Base-by-base conservation (phyloP, 495 filamentous ascomycete genomes). In the Chaetomium tenue region DNA sequence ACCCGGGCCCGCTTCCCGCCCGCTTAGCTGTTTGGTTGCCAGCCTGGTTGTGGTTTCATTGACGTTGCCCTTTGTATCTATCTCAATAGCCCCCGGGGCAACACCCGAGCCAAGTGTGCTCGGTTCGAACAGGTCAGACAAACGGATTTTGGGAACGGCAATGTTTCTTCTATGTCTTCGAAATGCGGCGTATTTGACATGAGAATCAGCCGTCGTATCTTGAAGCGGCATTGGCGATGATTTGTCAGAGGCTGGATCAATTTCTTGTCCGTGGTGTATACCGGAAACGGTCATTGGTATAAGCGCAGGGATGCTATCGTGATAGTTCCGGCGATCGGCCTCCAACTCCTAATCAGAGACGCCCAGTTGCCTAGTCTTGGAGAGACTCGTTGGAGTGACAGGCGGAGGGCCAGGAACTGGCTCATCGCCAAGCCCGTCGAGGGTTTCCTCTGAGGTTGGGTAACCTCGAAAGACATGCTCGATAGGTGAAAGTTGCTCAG, bases 371-470 rank as follows among this genome's bases (percentile, higher is more conserved):
- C 25, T 8, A 9, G 13, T n/a, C 0, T 23, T 8, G 0, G 9
- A 20, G 15, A 2, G 5, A 6, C 12, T 15, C 12, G 16, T 18
- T 20, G 16, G 25, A 15, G n/a, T 37, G 23, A 12, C 18, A 20
- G n/a, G 12, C n/a, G 18, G 30, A 16, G 13, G 30, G 30, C 16
- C 53, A 9, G 30, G 30, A 23, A 23, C 22, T 56, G 30, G 18
- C n/a, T 15, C 13, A 12, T 12, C 25, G 15, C 23, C 39, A 5
- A 47, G 26, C 11, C 44, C 39, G 13, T 70, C 63, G 22, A 80
- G 79, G 66, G 83, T 83, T 26, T 76, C 76, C 68, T 83, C 82
- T 5, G 79, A 81, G 65, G 28, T 28, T 13, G 58, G n/a, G 28
- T 58, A 56, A 53, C 44, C 33, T 7, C 50, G 51, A 50, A 42